These are phyloP conservation scores for Colletotrichum somersetense DNA, from an alignment of 2,329 filamentous ascomycete species.

Conservation along the genomic window DNA sequence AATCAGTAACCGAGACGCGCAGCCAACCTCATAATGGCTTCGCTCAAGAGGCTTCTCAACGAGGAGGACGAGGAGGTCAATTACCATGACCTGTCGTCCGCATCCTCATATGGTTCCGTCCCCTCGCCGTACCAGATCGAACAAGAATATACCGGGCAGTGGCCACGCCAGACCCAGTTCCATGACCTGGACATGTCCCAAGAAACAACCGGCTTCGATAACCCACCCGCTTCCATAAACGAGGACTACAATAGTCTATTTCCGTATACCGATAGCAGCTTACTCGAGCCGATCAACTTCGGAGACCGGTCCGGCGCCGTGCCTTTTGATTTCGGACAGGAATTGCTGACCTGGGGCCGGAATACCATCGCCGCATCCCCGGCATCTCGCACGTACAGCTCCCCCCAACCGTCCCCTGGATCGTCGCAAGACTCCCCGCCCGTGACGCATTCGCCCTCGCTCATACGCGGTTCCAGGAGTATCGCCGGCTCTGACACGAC, in stretches of 20 bases:
- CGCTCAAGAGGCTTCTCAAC: constrained; percentile 40
- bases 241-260: constrained; percentile 16
- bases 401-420: constrained; percentile 14
- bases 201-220: constrained; percentile 4
- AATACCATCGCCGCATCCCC: neutral
- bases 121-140: constrained; percentile 33
- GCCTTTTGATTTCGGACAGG: neutral
- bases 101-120: constrained; percentile 32
- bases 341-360: constrained; percentile 15
- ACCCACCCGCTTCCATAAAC: neutral
- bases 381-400: neutral
- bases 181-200: constrained; percentile 3
- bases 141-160: constrained; percentile 26
- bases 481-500: constrained; percentile 28
- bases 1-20: neutral
- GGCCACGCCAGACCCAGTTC: constrained; percentile 25
- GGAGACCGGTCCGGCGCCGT: neutral
- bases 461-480: constrained; percentile 15
- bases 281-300: constrained; percentile 12
- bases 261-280: neutral
- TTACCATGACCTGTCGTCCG: constrained; percentile 31
- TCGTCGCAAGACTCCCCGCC: constrained; percentile 28
- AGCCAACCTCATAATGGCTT: constrained; percentile 17
- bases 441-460: constrained; percentile 30
- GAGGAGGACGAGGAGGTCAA: constrained; percentile 32